Evolutionary conservation across 225 moss, liverwort and hornwort genomes (phyloP).

Genomic region (Pleurozium schreberi): DNA sequence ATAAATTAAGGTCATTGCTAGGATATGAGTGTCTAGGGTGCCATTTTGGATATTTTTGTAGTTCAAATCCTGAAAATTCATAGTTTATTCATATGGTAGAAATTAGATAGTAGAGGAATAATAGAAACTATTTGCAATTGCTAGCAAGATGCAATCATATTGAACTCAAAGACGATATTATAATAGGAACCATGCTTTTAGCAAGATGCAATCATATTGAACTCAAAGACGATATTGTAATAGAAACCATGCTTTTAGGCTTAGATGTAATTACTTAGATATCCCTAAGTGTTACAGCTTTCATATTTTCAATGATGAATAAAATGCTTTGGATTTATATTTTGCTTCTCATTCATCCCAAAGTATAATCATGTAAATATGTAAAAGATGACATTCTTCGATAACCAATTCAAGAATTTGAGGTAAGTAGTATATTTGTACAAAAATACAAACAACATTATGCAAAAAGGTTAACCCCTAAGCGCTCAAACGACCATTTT

Average conservation of each 20-base stretch:
- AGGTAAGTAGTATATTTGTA: neutral
- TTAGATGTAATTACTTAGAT: neutral
- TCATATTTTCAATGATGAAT: neutral
- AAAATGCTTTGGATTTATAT: accelerated
- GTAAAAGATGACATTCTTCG: neutral
- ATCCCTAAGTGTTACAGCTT: accelerated
- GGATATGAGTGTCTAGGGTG: accelerated
- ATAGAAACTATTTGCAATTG: neutral
- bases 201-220: neutral
- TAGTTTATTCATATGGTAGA: neutral
- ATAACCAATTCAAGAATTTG: neutral
- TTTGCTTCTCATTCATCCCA: neutral
- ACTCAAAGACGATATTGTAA: neutral
- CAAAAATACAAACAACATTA: neutral
- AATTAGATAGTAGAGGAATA: neutral
- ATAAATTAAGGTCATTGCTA: neutral
- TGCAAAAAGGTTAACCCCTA: too few species aligned
- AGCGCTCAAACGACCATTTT: too few species aligned
- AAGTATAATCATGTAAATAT: neutral
- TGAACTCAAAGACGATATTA: neutral
- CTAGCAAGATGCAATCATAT: neutral
- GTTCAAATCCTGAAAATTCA: neutral
- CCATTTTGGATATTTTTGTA: neutral
- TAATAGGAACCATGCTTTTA: neutral
- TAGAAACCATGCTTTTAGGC: neutral